Percentiles rank a stretch among this genome's conserved stretches.
Evolutionary conservation across 805 yeast genomes (phyloP).

Genomic region (Pichia heedii): DNA sequence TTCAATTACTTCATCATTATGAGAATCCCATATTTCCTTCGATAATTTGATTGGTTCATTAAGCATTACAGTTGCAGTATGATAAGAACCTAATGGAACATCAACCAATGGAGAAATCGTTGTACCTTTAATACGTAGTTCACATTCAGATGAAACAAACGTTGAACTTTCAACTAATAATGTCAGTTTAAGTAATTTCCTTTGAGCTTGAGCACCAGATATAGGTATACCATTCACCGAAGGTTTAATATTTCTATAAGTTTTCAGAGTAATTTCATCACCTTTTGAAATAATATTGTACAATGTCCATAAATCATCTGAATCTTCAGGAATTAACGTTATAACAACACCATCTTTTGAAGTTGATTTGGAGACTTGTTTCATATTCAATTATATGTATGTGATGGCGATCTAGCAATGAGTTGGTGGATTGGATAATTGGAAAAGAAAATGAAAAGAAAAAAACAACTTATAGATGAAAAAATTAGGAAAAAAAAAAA

Average conservation of each 20-base stretch:
- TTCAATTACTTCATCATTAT: constrained; percentile 51
- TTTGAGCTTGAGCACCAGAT: constrained; percentile 20
- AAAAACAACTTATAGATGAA: no score
- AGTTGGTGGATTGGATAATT: no score
- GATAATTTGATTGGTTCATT: constrained; percentile 57
- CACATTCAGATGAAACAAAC: constrained; percentile 68
- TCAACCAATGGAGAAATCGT: constrained; percentile 59
- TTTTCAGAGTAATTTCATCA: constrained; percentile 64
- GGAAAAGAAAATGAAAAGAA: no score
- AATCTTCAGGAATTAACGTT: constrained; percentile 70
- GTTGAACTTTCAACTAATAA: constrained; percentile 62
- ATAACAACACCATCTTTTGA: constrained; percentile 60
- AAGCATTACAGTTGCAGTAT: constrained; percentile 74
- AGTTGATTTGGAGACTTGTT: constrained; percentile 39
- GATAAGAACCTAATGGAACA: constrained; percentile 79
- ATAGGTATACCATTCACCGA: constrained; percentile 7
- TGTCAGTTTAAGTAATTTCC: constrained; percentile 53
- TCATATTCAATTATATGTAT: constrained; percentile 33
- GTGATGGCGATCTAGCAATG: no score
- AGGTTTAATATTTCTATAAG: constrained; percentile 54
- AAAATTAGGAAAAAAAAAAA: no score
- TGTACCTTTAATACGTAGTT: constrained; percentile 72
- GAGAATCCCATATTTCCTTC: constrained; percentile 75
- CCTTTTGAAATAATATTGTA: constrained; percentile 72
- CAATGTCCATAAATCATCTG: constrained; percentile 84